phyloP scores from a whole-genome alignment of 2,329 filamentous ascomycete genomes.

The Pestalotiopsis sp. region DNA sequence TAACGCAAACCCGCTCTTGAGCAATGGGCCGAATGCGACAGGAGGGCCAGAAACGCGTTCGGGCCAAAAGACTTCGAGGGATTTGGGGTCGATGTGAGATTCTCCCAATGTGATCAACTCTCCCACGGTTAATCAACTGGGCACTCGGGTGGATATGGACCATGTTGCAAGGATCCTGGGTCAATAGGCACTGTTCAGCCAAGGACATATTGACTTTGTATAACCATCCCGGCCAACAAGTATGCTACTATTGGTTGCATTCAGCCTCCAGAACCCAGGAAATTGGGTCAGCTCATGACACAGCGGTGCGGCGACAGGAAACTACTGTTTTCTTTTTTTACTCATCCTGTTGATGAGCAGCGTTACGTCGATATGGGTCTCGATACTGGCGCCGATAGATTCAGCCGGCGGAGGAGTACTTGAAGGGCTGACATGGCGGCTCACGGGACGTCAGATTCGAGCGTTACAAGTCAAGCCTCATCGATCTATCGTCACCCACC shows the following conservation, averaged over 20 bases:
- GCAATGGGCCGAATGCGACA: background rate
- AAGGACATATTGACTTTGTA: background rate
- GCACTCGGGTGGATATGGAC: background rate
- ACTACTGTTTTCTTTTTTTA: background rate
- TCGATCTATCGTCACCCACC: background rate
- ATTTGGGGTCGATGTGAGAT: too few species aligned
- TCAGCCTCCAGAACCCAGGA: slow-evolving; percentile 4
- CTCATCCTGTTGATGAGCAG: background rate
- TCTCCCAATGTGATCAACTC: background rate
- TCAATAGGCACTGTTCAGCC: background rate
- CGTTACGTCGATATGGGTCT: background rate
- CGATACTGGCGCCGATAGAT: background rate
- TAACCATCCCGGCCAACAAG: background rate
- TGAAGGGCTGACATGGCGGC: background rate
- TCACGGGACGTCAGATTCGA: background rate
- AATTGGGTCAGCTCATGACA: background rate
- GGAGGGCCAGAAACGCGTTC: background rate
- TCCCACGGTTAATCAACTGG: background rate
- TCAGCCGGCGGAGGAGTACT: background rate
- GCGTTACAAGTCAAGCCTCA: background rate
- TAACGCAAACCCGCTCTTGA: background rate
- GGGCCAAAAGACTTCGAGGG: background rate
- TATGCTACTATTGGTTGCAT: background rate
- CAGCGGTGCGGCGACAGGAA: background rate
- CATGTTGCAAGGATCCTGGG: background rate